Conservation (phyloP, 371 early-diverging fungal species). For the Dentiscutata heterogama region DNA sequence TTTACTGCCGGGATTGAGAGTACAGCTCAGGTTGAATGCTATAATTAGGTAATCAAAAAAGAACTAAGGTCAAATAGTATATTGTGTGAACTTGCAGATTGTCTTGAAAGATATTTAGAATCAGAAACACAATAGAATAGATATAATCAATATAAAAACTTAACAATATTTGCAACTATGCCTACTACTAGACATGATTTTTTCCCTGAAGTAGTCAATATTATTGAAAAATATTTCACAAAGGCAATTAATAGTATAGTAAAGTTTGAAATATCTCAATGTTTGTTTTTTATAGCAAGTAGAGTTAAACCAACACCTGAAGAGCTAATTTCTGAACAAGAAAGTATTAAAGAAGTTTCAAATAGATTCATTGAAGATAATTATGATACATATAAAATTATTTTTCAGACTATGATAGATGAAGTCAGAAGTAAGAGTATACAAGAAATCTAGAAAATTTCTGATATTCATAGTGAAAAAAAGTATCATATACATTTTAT, state of each 20-base stretch:
- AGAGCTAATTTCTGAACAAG: neutral
- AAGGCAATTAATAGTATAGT: neutral
- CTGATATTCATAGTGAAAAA: neutral
- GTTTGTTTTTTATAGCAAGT: neutral
- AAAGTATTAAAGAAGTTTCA: neutral
- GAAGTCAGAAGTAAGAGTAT: neutral
- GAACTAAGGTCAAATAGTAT: neutral
- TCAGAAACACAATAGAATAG: neutral
- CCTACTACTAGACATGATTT: neutral
- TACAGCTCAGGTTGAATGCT: neutral
- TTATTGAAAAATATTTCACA: neutral
- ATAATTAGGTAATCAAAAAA: neutral
- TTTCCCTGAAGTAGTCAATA: neutral
- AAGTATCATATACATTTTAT: neutral
- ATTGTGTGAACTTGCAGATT: neutral
- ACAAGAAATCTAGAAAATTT: neutral
- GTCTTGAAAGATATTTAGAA: neutral
- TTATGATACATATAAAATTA: neutral
- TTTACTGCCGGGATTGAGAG: neutral
- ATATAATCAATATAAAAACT: neutral
- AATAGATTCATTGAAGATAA: slow-evolving; percentile 21
- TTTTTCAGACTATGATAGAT: neutral
- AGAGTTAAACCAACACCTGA: neutral
- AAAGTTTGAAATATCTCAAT: neutral
- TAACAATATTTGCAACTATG: neutral